Base-by-base conservation (phyloP, 345 rosid species). In the Gossypium australe region DNA sequence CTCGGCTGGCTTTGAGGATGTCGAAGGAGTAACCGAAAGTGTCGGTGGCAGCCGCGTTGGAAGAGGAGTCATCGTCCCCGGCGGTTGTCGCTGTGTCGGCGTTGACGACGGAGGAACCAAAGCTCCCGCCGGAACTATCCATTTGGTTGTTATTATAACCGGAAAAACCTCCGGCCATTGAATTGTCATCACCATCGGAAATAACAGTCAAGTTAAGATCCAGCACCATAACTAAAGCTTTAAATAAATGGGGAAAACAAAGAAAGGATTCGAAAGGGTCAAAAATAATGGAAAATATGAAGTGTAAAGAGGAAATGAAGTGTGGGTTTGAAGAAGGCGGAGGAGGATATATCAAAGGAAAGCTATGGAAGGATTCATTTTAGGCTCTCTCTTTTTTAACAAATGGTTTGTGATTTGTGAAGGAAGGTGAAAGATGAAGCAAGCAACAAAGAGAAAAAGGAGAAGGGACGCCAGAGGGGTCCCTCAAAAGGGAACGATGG, bases 171-270 rank as follows among this genome's bases (percentile, higher is more conserved):
- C 58, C 79, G 74, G 34, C 70, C 51, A 76, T 9, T 12, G 80
- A 69, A 14, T 68, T 45, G 10, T 62, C 69, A 22, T 22, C 78
- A 22, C 48, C 57, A n/a, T 75, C 53, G 7, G 48, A 70, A 52
- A 52, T 2, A n/a, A 74, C 63, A 52, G 73, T 78, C 67, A 86
- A 77, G 70, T 87, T 89, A 73, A 87, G 90, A 84, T 89, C 90
- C 84, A 89, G 60, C 87, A 85, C 81, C 38, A 6, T 2, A 41
- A 48, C 43, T 22, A 22, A 12, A 25, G 12, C 45, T 16, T 3
- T 34, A 34, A 7, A 62, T 41, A 47, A 60, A 18, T 2, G 60
- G 47, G 44, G 29, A 66, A 49, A 34, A 12, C 55, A 8, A 51
- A 25, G 18, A 34, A 16, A 48, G 56, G 18, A 10, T 17, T 22